These are phyloP conservation scores for Magnusiomyces sp. DNA, from an alignment of 1,139 yeast genomes.

Conservation along the genomic window DNA sequence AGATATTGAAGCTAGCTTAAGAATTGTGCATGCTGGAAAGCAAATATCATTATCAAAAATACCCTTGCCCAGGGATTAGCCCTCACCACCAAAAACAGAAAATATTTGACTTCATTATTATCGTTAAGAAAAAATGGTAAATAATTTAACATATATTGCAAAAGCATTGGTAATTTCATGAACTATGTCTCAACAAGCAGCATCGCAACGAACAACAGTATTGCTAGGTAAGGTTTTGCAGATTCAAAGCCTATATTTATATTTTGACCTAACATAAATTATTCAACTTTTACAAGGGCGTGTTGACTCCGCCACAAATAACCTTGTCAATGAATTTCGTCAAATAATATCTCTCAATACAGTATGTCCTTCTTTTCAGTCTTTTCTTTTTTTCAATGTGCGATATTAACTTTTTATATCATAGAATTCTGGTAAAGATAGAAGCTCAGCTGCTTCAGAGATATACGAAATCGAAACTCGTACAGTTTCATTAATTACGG, in stretches of 20 bases:
- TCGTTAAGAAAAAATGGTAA: too few relatives aligned
- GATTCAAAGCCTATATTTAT: not conserved
- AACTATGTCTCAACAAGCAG: constrained; percentile 14
- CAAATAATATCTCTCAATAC: constrained; percentile 25
- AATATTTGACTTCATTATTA: too few relatives aligned
- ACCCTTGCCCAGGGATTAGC: too few relatives aligned
- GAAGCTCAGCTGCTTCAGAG: constrained; percentile 28
- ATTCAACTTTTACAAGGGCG: constrained; percentile 18
- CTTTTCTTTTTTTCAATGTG: not conserved
- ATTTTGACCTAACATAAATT: not conserved
- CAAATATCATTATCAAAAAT: too few relatives aligned
- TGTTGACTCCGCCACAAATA: constrained; percentile 31
- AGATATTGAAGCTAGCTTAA: too few relatives aligned
- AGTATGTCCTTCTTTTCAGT: constrained; percentile 16
- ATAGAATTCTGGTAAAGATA: constrained; percentile 29
- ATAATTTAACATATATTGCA: too few relatives aligned
- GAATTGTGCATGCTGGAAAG: too few relatives aligned
- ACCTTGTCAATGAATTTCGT: constrained; percentile 23
- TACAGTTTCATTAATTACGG: constrained; percentile 31
- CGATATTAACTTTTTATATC: constrained; percentile 1
- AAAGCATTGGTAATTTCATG: too few relatives aligned
- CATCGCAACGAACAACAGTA: constrained; percentile 23
- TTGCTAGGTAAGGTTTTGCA: constrained; percentile 18
- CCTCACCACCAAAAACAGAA: too few relatives aligned
- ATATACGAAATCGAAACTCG: constrained; percentile 30